Conservation (phyloP, 345 rosid genomes). For the Isatis tinctoria region DNA sequence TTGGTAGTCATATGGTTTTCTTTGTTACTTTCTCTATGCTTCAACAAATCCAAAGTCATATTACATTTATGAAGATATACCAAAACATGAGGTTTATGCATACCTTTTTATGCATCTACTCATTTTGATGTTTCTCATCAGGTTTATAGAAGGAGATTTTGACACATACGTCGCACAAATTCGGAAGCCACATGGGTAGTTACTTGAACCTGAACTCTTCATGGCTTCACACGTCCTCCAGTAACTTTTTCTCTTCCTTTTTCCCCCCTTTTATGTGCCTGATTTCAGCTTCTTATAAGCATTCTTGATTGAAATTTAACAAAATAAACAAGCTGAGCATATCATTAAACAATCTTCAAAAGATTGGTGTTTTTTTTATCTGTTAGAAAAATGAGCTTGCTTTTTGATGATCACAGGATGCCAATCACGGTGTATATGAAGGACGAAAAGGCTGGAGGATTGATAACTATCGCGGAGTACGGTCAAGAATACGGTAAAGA, state of each 20-base stretch:
- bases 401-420: conserved; percentile 48
- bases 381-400: neutral
- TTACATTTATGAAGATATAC: too few relatives aligned
- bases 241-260: conserved; percentile 33
- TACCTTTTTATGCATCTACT: neutral
- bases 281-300: neutral
- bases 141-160: conserved; percentile 97
- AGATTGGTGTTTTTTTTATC: neutral
- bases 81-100: too few relatives aligned
- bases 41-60: neutral
- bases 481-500: conserved; percentile 86
- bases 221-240: conserved; percentile 93
- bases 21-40: neutral
- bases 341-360: neutral
- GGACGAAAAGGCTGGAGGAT: conserved; percentile 67
- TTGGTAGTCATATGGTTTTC: neutral
- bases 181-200: conserved; percentile 89
- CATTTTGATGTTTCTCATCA: conserved; percentile 28
- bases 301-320: neutral
- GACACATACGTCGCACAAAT: conserved; percentile 69
- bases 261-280: neutral
- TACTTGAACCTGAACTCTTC: conserved; percentile 96
- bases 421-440: conserved; percentile 86
- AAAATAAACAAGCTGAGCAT: neutral
- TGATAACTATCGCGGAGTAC: conserved; percentile 79